phyloP scores from a whole-genome alignment of 208 protist genomes.

The Perkinsela sp. region DNA sequence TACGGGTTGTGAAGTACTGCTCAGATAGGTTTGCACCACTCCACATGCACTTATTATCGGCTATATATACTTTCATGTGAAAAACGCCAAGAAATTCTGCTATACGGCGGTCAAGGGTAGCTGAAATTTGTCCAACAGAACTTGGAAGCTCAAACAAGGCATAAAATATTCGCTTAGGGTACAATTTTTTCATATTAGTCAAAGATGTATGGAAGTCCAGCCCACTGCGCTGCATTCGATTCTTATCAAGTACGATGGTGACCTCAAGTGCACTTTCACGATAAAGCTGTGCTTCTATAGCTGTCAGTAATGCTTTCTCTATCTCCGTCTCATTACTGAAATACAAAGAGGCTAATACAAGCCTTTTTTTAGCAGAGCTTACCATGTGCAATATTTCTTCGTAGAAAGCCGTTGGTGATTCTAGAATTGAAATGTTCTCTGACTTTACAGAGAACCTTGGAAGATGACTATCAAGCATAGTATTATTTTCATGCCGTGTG shows the following conservation, averaged over 20 bases:
- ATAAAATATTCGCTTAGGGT: neutral
- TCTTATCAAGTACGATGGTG: neutral
- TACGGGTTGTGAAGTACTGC: neutral
- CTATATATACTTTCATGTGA: neutral
- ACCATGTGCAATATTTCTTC: neutral
- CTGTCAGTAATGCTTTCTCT: neutral
- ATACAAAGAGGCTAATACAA: neutral
- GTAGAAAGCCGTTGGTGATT: neutral
- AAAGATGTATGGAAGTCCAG: neutral
- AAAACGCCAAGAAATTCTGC: neutral
- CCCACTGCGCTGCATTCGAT: constrained; percentile 2
- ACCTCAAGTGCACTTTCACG: neutral
- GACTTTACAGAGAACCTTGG: neutral
- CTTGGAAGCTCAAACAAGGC: neutral
- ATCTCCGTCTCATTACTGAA: neutral
- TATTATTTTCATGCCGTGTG: no score
- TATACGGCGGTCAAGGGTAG: neutral
- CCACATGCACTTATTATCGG: neutral
- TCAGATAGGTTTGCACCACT: neutral
- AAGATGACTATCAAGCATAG: no score
- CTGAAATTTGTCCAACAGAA: neutral
- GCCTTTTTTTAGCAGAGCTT: neutral
- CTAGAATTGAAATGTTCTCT: neutral
- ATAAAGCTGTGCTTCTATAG: neutral
- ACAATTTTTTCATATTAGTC: neutral